Evolutionary conservation across 108 stramenopile genomes (phyloP).

Genomic region (Pseudonitzschia delicatissima): DNA sequence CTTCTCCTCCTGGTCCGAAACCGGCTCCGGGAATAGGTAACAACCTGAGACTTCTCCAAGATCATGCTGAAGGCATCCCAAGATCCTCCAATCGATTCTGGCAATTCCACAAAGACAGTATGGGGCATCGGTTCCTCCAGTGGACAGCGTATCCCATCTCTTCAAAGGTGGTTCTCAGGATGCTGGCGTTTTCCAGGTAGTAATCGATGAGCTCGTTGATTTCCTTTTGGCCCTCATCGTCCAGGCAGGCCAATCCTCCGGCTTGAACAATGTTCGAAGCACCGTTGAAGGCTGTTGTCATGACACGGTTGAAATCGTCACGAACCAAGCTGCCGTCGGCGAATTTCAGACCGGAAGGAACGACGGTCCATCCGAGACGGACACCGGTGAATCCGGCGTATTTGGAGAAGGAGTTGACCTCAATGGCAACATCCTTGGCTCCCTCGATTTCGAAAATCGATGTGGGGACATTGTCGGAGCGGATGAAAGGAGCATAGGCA

Average conservation of each 20-base stretch:
- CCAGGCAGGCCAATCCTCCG: slow-evolving; percentile 92
- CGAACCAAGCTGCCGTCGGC: slow-evolving; percentile 83
- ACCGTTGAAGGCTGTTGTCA: slow-evolving; percentile 98
- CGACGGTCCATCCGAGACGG: slow-evolving; percentile 96
- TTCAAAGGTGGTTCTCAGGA: slow-evolving; percentile 84
- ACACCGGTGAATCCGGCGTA: slow-evolving; percentile 96
- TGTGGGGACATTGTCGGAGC: slow-evolving; percentile 87
- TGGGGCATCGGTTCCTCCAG: slow-evolving; percentile 93
- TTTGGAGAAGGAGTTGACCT: slow-evolving; percentile 91
- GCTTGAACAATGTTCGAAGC: slow-evolving; percentile 96
- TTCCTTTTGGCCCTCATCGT: slow-evolving; percentile 90
- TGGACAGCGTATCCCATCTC: slow-evolving; percentile 82
- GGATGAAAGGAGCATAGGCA: slow-evolving; percentile 98
- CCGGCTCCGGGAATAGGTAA: slow-evolving; percentile 98
- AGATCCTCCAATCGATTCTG: slow-evolving; percentile 74
- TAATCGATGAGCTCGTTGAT: slow-evolving; percentile 94
- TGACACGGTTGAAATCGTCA: slow-evolving; percentile 95
- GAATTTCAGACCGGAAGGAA: slow-evolving; percentile 87
- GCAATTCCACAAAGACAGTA: slow-evolving; percentile 93
- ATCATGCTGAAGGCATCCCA: slow-evolving; percentile 95
- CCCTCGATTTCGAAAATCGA: slow-evolving; percentile 97
- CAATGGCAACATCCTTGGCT: slow-evolving; percentile 90
- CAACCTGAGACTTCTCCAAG: slow-evolving; percentile 95
- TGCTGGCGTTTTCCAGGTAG: slow-evolving; percentile 93
- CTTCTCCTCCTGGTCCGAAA: slow-evolving; percentile 97